Conservation (phyloP, 2,329 filamentous ascomycete genomes). For the Zelopaecilomyces penicillatus region DNA sequence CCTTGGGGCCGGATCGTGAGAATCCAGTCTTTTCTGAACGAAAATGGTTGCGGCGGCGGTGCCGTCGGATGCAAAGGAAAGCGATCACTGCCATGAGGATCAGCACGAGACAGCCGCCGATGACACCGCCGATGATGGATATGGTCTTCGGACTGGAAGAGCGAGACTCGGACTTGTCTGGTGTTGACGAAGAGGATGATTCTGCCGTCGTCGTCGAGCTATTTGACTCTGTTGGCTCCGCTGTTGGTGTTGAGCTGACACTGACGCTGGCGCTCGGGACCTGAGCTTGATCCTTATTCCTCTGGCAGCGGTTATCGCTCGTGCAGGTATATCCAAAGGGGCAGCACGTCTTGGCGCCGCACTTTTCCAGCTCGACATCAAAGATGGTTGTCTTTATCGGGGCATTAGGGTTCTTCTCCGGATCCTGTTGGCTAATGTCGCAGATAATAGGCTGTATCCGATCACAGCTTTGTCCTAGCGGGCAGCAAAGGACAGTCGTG, state of each 20-base stretch:
- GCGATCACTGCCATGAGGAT: conserved; percentile 31
- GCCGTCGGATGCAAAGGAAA: conserved; percentile 31
- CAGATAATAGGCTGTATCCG: conserved; percentile 57
- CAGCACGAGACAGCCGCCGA: conserved; percentile 36
- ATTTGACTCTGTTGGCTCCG: conserved; percentile 14
- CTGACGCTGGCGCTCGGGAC: conserved; percentile 22
- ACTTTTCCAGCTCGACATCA: conserved; percentile 45
- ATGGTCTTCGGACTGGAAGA: conserved; percentile 23
- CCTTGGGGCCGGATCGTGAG: conserved; percentile 16
- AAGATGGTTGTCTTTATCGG: conserved; percentile 60
- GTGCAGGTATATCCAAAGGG: conserved; percentile 64
- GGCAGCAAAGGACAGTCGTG: conserved; percentile 66
- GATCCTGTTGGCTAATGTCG: conserved; percentile 53
- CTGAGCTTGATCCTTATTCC: conserved; percentile 41
- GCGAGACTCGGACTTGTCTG: background rate
- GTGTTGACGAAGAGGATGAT: background rate
- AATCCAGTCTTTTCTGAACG: conserved; percentile 11
- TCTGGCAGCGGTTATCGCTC: conserved; percentile 39
- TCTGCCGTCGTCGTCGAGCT: conserved; percentile 12
- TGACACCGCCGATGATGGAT: conserved; percentile 38
- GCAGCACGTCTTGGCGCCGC: conserved; percentile 54
- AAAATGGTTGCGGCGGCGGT: conserved; percentile 1
- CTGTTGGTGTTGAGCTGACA: conserved; percentile 13
- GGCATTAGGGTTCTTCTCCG: conserved; percentile 44
- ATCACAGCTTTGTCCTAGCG: conserved; percentile 46